These are phyloP conservation scores for Heteromeles arbutifolia DNA, from an alignment of 306 rosid species.

Conservation along the genomic window DNA sequence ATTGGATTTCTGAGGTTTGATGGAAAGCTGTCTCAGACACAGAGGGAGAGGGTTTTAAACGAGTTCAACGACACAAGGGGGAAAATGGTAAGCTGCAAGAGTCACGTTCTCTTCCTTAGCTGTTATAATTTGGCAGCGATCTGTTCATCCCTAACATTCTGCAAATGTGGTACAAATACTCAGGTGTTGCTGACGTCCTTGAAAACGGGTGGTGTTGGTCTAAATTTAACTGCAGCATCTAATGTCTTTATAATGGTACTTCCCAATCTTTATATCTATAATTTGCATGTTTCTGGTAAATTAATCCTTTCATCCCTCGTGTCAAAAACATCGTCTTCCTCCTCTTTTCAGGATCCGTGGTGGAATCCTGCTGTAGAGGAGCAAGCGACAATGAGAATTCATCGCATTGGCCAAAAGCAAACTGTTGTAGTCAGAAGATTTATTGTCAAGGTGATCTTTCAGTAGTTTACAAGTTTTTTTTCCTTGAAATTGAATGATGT, in stretches of 20 bases:
- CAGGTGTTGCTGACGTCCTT: constrained; percentile 78
- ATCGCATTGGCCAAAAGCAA: constrained; percentile 72
- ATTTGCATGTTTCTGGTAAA: neutral
- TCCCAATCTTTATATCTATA: neutral
- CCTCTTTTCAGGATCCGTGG: constrained; percentile 70
- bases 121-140: neutral
- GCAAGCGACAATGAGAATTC: constrained; percentile 90
- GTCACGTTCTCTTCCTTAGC: neutral
- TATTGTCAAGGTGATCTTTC: constrained; percentile 36
- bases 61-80: constrained; percentile 53
- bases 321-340: neutral
- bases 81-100: constrained; percentile 43
- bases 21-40: constrained; percentile 57
- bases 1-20: constrained; percentile 63
- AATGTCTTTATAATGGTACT: constrained; percentile 73
- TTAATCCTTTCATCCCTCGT: neutral
- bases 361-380: constrained; percentile 99
- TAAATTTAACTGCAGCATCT: constrained; percentile 85
- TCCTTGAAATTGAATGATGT: neutral
- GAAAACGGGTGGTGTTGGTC: constrained; percentile 90
- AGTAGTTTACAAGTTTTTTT: neutral
- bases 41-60: constrained; percentile 58
- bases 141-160: too few relatives aligned
- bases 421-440: constrained; percentile 40
- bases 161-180: neutral